Evolutionary conservation across 768 basidiomycete genomes (phyloP), one percentile per base, ranked within the genome.

Genomic region (Mycena vitilis): DNA sequence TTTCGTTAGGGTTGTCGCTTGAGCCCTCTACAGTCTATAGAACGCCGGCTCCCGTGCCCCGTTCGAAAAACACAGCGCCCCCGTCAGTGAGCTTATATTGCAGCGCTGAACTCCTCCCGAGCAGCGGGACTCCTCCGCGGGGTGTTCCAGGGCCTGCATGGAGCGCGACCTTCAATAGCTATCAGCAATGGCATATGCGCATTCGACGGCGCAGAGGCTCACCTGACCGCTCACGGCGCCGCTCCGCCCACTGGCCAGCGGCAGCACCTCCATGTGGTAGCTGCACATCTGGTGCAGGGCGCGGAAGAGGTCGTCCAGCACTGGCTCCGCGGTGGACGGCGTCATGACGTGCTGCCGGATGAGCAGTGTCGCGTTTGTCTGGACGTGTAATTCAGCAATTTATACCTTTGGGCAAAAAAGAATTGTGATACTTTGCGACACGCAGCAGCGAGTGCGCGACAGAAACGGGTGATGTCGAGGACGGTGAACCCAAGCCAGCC

Each of bases 201-300:
- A 40, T 15, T 10, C 34, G n/a, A 49, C 34, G 53, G 3, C 7
- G 12, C 18, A 16, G 47, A 56, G 60, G 66, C 82, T 22, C 58
- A 92, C 93, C 84, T 94, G 91, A 22, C 93, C 94, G 65, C 88
- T 92, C 36, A 95, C 90, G 23, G 88, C 83, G 4, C 92, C 93
- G 68, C 94, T 95, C 30, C 89, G 82, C 6, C 93, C 93, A 69
- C 91, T 94, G 1, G 89, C 82, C 9, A 95, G 81, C 0, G 93
- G 88, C 47, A 85, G 82, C 2, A 94, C 89, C 65, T 94, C 93
- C 5, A 94, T 72, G 71, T 93, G 92, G 70, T 90, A 90, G 4
- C 88, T 82, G 70, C 87, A 89, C 4, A 91, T 75, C 60, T 92
- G 90, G 22, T 89, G 78, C 23, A 94, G 78, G 37, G 83, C 79